These are phyloP conservation scores for Cutaneotrichosporon mucoides DNA, from an alignment of 1,284 basidiomycete genomes.

Conservation along the genomic window DNA sequence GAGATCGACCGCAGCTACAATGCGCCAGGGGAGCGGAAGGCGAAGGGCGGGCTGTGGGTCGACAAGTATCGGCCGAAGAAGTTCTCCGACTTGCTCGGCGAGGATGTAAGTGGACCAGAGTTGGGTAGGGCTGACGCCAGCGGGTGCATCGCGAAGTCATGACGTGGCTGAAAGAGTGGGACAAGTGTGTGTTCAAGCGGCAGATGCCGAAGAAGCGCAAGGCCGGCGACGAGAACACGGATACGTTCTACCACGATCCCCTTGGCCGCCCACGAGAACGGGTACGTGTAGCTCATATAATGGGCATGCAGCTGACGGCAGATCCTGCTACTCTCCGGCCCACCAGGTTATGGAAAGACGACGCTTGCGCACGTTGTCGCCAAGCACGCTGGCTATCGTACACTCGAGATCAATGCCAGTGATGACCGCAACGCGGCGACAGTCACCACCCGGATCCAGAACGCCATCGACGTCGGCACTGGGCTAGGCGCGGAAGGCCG, in stretches of 20 bases:
- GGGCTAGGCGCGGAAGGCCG: slow-evolving; percentile 65
- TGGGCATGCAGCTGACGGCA: slow-evolving; percentile 32
- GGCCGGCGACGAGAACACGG: slow-evolving; percentile 41
- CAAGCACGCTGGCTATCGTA: slow-evolving; percentile 86
- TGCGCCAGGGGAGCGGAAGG: background rate
- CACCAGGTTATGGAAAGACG: slow-evolving; percentile 95
- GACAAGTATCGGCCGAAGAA: slow-evolving; percentile 82
- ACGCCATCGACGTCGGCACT: slow-evolving; percentile 77
- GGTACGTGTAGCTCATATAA: slow-evolving; percentile 16
- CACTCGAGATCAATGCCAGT: slow-evolving; percentile 95
- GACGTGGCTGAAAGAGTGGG: slow-evolving; percentile 97
- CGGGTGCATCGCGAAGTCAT: slow-evolving; percentile 88
- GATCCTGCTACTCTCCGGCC: slow-evolving; percentile 83
- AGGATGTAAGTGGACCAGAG: slow-evolving; percentile 58
- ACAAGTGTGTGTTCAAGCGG: slow-evolving; percentile 88
- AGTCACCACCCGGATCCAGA: slow-evolving; percentile 80
- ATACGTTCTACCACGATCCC: slow-evolving; percentile 6
- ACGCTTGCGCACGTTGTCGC: slow-evolving; percentile 93
- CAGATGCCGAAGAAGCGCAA: slow-evolving; percentile 52
- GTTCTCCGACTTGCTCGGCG: slow-evolving; percentile 84
- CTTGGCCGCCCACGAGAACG: slow-evolving; percentile 15
- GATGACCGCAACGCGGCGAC: slow-evolving; percentile 84
- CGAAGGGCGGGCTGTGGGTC: slow-evolving; percentile 65
- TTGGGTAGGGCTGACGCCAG: slow-evolving; percentile 26
- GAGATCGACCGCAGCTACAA: slow-evolving; percentile 1